Base-by-base conservation (phyloP, 768 basidiomycete species). In the Cystofilobasidium macerans region DNA sequence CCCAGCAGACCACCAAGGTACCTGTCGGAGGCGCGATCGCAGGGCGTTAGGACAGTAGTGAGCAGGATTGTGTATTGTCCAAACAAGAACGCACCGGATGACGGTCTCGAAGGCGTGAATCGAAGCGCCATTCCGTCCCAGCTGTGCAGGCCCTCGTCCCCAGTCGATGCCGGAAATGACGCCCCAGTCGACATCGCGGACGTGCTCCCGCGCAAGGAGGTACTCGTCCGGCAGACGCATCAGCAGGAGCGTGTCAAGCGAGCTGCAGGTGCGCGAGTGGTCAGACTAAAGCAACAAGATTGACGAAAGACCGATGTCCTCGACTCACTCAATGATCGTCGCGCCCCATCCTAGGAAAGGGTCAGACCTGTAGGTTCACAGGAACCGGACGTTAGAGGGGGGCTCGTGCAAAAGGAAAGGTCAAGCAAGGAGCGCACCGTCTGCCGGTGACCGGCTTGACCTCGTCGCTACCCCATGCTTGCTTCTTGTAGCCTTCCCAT, bases 101-200 rank as follows among this genome's bases (percentile, higher is more conserved):
- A 72, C 73, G 5, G 77, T 78, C 68, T 79, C 79, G 70, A 79
- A 79, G 7, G 74, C 70, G 9, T 75, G 71, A 32, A 78, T 63
- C 20, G 32, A 13, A 16, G 28, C 67, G 11, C 16, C 26, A 28
- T 33, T 63, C 35, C 28, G 43, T 32, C 67, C 62, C 35, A 42
- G 24, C 22, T 35, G n/a, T 7, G 54, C 40, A 22, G 61, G 36
- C n/a, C 54, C 61, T 8, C 57, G 35, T 2, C 58, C 67, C 62
- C 62, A 64, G 32, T 64, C 58, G 18, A 62, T 30, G 20, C 64
- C 68, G 16, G 48, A 26, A 57, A 74, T 70, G 60, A 71, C 69
- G 33, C 70, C 69, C 28, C 74, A 73, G 69, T 74, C 73, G 56
- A 75, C 60, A 0, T 61, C 28, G 20, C 69, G 67, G 30, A 75